Evolutionary conservation across 768 basidiomycete genomes (phyloP), one percentile per base, ranked within the genome.

Genomic region (Trichaptum fuscoviolaceum): DNA sequence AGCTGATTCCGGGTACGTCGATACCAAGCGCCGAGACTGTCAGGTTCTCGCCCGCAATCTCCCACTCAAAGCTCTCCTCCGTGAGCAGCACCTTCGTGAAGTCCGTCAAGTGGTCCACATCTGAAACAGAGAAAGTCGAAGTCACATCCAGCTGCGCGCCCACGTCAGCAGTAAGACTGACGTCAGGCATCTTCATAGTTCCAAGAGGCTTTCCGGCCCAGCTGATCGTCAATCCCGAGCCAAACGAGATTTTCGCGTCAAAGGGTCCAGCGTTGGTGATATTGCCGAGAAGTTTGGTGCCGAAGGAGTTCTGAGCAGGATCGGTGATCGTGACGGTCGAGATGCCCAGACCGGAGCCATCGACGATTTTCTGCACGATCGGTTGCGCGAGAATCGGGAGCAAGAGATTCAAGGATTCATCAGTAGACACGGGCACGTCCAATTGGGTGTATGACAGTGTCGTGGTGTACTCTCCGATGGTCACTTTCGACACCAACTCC

Each of bases 181-280:
- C 78, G 68, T 87, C 81, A 17, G 79, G 78, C 84, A 91, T 85
- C 57, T 82, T 78, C 66, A 92, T 84, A 52, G 75, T 81, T 0
- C 90, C 89, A 1, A 91, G 77, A 9, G 80, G 74, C 68, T 81
- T 77, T 1, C 84, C 86, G 52, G 78, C 74, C 89, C 89, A 92
- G 15, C 79, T 77, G 26, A 91, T 83, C 2, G 80, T 80, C 30
- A 91, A 76, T 5, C 90, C 90, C 36, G 80, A 74, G 1, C 83
- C 83, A 74, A 92, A 92, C 9, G 82, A 78, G 70, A 92, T 91
- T 4, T 74, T 81, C 1, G 90, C 90, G 68, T 91, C 87, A 71
- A 92, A 91, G 58, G 90, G 90, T 18, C 90, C 90, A 30, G 90
- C 84, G 63, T 90, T 85, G 17, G 81, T 83, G 68, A 92, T 89